Evolutionary conservation across 805 yeast genomes (phyloP).

Genomic region (Myxozyma geophila): DNA sequence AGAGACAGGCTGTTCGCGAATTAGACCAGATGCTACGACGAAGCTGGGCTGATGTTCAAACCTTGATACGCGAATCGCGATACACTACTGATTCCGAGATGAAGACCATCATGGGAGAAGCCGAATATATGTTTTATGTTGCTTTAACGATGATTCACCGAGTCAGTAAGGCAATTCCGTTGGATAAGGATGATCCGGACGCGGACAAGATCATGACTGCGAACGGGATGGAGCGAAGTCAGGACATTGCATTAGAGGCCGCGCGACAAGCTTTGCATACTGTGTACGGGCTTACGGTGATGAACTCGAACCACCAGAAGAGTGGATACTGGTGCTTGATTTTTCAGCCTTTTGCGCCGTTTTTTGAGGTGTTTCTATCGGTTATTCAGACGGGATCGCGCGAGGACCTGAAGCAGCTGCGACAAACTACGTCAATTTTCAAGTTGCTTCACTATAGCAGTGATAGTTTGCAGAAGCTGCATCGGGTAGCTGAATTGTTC

Average conservation of each 20-base stretch:
- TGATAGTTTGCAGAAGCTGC: constrained; percentile 17
- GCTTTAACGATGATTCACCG: constrained; percentile 30
- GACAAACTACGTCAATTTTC: constrained; percentile 9
- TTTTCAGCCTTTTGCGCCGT: constrained; percentile 29
- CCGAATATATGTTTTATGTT: constrained; percentile 15
- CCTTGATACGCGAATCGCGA: constrained; percentile 7
- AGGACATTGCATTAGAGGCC: constrained; percentile 16
- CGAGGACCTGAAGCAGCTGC: constrained; percentile 21
- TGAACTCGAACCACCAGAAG: neutral
- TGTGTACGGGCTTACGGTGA: constrained; percentile 1
- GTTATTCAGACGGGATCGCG: constrained; percentile 12
- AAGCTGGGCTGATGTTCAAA: constrained; percentile 10
- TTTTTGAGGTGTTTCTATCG: constrained; percentile 21
- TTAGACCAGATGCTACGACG: constrained; percentile 13
- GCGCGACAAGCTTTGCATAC: constrained; percentile 23
- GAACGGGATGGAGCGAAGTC: constrained; percentile 11
- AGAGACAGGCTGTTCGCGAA: constrained; percentile 21
- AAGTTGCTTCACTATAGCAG: neutral
- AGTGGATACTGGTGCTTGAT: constrained; percentile 13
- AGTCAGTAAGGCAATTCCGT: constrained; percentile 4
- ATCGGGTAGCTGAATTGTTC: constrained; percentile 20
- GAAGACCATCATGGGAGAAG: constrained; percentile 7
- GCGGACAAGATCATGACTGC: constrained; percentile 7
- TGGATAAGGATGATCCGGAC: constrained; percentile 1
- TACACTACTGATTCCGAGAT: neutral